phyloP scores from a whole-genome alignment of 306 rosid species.

The Acacia acuminata region DNA sequence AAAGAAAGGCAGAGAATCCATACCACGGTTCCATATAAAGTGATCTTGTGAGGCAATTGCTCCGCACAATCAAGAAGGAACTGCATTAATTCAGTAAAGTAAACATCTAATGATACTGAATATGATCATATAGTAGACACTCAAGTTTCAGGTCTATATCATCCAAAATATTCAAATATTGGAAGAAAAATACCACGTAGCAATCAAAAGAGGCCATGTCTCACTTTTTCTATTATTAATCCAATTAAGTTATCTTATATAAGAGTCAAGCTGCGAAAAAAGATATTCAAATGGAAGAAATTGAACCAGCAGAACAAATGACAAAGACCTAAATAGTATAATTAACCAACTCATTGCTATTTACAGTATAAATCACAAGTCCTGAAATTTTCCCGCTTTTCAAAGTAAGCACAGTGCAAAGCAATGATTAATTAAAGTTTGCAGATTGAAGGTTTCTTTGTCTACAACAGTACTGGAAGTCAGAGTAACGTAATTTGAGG shows the following conservation, averaged over 20 bases:
- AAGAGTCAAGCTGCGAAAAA: slow-evolving; percentile 7
- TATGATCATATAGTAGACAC: neutral
- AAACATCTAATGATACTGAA: slow-evolving; percentile 11
- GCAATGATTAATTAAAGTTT: neutral
- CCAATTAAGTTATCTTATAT: slow-evolving; percentile 14
- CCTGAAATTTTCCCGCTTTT: neutral
- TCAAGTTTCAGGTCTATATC: neutral
- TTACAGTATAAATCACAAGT: neutral
- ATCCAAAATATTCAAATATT: neutral
- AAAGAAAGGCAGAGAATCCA: slow-evolving; percentile 11
- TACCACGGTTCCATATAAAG: slow-evolving; percentile 91
- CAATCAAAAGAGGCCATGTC: slow-evolving; percentile 3
- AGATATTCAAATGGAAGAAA: neutral
- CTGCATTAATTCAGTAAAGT: slow-evolving; percentile 55
- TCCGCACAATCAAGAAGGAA: slow-evolving; percentile 73
- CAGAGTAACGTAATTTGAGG: neutral
- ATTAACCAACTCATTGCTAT: neutral
- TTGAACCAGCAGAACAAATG: neutral
- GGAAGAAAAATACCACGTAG: neutral
- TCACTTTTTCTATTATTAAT: neutral
- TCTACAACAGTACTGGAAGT: neutral
- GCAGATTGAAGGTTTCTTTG: neutral
- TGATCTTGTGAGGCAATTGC: slow-evolving; percentile 94
- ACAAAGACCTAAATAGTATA: neutral
- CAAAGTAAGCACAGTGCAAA: neutral